phyloP scores from a whole-genome alignment of 2,329 filamentous ascomycete genomes.

The Curvularia spicifera region DNA sequence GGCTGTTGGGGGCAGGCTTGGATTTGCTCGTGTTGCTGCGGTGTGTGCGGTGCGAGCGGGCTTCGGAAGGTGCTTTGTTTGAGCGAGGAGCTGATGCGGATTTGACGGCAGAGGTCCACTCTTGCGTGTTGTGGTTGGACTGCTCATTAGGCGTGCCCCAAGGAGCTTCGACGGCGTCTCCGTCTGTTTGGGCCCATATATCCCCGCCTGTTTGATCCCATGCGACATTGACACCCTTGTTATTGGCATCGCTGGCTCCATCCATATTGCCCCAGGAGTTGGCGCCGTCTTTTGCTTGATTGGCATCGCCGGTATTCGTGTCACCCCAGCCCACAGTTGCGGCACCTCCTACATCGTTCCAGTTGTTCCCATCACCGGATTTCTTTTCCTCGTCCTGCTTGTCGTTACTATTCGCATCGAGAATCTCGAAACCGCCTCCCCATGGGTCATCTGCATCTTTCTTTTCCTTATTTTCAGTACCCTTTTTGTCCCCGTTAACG shows the following conservation, averaged over 20 bases:
- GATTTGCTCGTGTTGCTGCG: slow-evolving; percentile 1
- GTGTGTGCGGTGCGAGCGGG: slow-evolving; percentile 5
- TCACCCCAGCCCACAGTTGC: neutral
- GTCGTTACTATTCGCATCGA: neutral
- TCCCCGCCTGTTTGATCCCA: neutral
- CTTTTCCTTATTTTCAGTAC: neutral
- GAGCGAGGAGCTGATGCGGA: slow-evolving; percentile 6
- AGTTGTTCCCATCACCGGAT: neutral
- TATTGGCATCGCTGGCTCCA: neutral
- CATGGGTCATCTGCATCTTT: neutral
- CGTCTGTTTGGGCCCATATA: neutral
- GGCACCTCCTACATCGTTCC: neutral
- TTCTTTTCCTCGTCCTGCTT: slow-evolving; percentile 3
- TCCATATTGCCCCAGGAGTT: neutral
- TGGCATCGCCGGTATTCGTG: neutral
- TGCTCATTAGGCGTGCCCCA: neutral
- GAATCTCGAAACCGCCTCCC: neutral
- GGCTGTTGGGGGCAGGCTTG: slow-evolving; percentile 2
- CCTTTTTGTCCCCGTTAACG: slow-evolving; percentile 12
- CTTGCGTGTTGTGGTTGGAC: neutral
- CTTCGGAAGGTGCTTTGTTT: slow-evolving; percentile 8
- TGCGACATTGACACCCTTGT: neutral
- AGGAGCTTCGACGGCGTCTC: neutral
- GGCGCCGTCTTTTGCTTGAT: neutral
- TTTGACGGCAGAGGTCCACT: neutral